phyloP scores from a whole-genome alignment of 345 rosid species.

The Arabidopsis suecica region DNA sequence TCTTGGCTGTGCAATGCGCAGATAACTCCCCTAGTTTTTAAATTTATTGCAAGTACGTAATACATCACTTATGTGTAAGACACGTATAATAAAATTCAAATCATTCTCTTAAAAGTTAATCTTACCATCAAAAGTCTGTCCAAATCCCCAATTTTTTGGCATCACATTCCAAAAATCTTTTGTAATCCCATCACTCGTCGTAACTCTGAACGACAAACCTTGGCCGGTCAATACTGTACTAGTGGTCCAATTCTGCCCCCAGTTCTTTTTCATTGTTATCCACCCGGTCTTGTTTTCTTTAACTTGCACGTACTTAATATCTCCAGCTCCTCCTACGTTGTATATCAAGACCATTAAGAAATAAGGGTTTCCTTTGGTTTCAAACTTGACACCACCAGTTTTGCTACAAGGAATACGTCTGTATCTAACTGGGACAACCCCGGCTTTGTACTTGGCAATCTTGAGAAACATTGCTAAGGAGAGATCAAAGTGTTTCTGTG shows the following conservation, averaged over 20 bases:
- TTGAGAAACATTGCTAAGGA: slow-evolving; percentile 52
- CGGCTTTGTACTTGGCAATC: slow-evolving; percentile 51
- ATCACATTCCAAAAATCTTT: not conserved
- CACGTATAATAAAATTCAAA: not conserved
- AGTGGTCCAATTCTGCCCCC: not conserved
- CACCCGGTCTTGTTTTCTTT: not conserved
- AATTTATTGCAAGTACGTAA: too few species aligned
- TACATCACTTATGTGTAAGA: too few species aligned
- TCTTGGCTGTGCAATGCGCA: too few species aligned
- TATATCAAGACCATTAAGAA: slow-evolving; percentile 47
- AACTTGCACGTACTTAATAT: not conserved
- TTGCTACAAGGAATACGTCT: slow-evolving; percentile 50
- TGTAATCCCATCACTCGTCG: not conserved
- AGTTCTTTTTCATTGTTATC: not conserved
- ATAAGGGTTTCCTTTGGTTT: slow-evolving; percentile 47
- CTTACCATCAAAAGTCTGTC: not conserved
- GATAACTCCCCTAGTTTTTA: too few species aligned
- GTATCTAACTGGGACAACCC: slow-evolving; percentile 53
- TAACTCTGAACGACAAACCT: not conserved
- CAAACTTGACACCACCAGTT: slow-evolving; percentile 54
- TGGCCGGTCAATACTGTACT: not conserved
- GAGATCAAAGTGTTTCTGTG: slow-evolving; percentile 59
- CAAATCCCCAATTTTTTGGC: not conserved
- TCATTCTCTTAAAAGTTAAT: not conserved
- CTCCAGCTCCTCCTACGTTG: slow-evolving; percentile 47